Conservation (phyloP, 805 yeast genomes). For the Phaffomyces opuntiae region DNA sequence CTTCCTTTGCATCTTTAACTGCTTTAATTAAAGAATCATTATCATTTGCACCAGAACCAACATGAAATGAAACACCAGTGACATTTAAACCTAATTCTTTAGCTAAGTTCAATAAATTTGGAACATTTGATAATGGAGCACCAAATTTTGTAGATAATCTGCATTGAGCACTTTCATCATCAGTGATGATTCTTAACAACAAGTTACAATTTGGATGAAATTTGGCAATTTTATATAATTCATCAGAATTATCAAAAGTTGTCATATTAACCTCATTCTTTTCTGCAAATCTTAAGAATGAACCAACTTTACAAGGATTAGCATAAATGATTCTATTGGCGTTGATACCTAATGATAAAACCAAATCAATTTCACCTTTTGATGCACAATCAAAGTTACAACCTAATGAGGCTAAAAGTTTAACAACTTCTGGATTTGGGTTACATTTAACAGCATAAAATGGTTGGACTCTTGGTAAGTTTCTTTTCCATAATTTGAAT, state of each 20-base stretch:
- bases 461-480: conserved; percentile 75
- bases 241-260: conserved; percentile 87
- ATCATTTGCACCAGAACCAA: conserved; percentile 89
- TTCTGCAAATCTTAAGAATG: conserved; percentile 71
- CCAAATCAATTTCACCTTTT: conserved; percentile 66
- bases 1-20: conserved; percentile 55
- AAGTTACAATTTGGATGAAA: conserved; percentile 65
- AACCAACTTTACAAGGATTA: conserved; percentile 87
- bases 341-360: conserved; percentile 54
- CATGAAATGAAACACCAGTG: conserved; percentile 89
- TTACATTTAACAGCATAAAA: conserved; percentile 94
- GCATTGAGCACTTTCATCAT: conserved; percentile 83
- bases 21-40: conserved; percentile 62
- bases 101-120: conserved; percentile 53
- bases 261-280: conserved; percentile 53
- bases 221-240: conserved; percentile 63
- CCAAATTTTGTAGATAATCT: conserved; percentile 87
- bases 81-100: conserved; percentile 54
- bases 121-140: conserved; percentile 51
- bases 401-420: conserved; percentile 52
- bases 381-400: conserved; percentile 93
- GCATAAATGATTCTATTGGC: conserved; percentile 78
- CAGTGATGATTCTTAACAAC: conserved; percentile 78
- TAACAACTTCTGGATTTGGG: conserved; percentile 56
- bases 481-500: conserved; percentile 51